Evolutionary conservation across 768 basidiomycete species (phyloP).

Genomic region (Termitomyces eurrhizus): DNA sequence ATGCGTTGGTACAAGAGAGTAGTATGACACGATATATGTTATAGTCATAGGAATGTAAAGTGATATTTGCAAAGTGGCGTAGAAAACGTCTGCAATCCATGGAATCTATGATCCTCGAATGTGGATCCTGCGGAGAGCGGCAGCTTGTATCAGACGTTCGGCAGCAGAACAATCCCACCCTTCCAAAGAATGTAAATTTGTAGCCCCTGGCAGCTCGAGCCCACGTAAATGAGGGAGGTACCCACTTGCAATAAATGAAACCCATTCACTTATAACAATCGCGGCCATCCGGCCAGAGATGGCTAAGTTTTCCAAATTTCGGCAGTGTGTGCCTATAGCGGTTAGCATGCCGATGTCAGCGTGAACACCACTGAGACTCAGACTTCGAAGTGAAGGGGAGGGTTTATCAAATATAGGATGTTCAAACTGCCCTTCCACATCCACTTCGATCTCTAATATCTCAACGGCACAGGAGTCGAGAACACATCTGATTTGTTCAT

Average conservation of each 20-base stretch:
- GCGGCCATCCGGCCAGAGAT: slow-evolving; percentile 36
- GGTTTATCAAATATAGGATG: slow-evolving; percentile 29
- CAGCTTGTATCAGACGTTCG: slow-evolving; percentile 15
- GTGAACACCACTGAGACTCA: slow-evolving; percentile 40
- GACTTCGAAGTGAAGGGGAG: slow-evolving; percentile 27
- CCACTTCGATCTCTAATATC: slow-evolving; percentile 40
- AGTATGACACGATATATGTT: not conserved
- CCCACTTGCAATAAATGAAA: slow-evolving; percentile 31
- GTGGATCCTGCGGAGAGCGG: slow-evolving; percentile 18
- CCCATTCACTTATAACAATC: slow-evolving; percentile 39
- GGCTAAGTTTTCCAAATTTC: slow-evolving; percentile 35
- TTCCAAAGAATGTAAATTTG: slow-evolving; percentile 34
- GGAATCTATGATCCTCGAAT: not conserved
- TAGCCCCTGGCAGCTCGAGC: slow-evolving; percentile 36
- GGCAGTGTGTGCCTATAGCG: slow-evolving; percentile 30
- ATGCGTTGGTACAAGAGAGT: not conserved
- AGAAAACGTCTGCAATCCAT: not conserved
- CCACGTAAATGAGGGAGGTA: slow-evolving; percentile 29
- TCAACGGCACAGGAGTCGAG: slow-evolving; percentile 38
- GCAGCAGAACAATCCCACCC: slow-evolving; percentile 27
- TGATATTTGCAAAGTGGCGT: too few relatives aligned
- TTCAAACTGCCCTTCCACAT: slow-evolving; percentile 20
- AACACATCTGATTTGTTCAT: slow-evolving; percentile 37
- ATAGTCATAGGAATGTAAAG: not conserved
- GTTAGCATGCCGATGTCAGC: slow-evolving; percentile 33